Evolutionary conservation across 2,329 filamentous ascomycete species (phyloP), one percentile per base, ranked within the genome.

Genomic region (Talaromyces sp.): DNA sequence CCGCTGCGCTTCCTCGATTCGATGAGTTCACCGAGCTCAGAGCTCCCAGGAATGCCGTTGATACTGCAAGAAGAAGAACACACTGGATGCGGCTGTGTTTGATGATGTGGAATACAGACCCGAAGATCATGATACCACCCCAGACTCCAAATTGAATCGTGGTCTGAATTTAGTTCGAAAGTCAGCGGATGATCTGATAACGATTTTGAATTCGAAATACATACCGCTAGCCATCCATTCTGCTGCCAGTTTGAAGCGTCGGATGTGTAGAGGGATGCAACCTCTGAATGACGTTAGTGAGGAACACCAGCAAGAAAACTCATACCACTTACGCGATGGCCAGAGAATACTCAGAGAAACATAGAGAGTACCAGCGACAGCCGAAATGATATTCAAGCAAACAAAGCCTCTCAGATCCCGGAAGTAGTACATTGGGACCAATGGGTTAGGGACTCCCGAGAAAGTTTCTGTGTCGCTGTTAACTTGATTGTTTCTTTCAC

Each of bases 341-440:
- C 68, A 75, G 32, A 73, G 67, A 55, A 75, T 68, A 55, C 67
- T 68, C 4, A 71, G 57, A 13, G 71, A 67, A 27, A 69, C 65
- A 57, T 73, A 68, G 13, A 72, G 68, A 36, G 62, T 61, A 13
- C 68, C 64, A 55, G 66, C 69, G 5, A 72, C 65, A 17, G 67
- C 66, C 11, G 67, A 67, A 62, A 72, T 71, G 7, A 71, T 66
- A 5, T 64, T 69, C 19, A 73, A 60, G 27, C 64, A 66, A 15
- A 66, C 69, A 52, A 73, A 71, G 55, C 70, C 70, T 13, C 71
- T 66, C 36, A 74, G 33, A 58, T 74, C 72, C 63, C 67, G 68
- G 68, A 74, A 74, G 25, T 73, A 66, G 61, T 67, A 65, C 69
- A 72, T 72, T 0, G 69, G 70, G 5, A 72, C 64, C 49, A 71